phyloP scores from a whole-genome alignment of 306 rosid species.

The Carpinus fangiana region DNA sequence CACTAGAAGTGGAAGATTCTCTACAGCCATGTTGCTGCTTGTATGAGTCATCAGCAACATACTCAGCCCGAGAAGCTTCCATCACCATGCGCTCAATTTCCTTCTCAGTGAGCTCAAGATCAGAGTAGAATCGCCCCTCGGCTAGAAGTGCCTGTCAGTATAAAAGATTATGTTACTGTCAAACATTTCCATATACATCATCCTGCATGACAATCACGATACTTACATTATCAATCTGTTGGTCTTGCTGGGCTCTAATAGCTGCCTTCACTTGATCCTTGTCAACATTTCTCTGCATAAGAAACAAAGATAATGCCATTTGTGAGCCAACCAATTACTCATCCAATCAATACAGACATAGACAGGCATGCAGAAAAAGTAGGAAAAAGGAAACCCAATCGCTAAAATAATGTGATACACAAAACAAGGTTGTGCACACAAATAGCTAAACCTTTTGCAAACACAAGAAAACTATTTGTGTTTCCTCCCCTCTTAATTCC shows the following conservation, averaged over 20 bases:
- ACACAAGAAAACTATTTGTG: background rate
- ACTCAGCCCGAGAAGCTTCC: constrained; percentile 87
- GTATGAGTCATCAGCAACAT: constrained; percentile 52
- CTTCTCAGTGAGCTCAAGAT: constrained; percentile 94
- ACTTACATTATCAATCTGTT: constrained; percentile 87
- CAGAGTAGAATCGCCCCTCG: constrained; percentile 94
- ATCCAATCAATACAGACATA: background rate
- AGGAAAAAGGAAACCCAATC: background rate
- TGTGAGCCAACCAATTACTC: constrained; percentile 13
- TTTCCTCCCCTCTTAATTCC: background rate
- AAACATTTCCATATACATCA: constrained; percentile 2
- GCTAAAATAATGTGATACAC: background rate
- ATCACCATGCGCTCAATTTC: constrained; percentile 91
- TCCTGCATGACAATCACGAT: constrained; percentile 7
- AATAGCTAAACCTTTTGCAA: background rate
- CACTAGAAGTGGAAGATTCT: constrained; percentile 76
- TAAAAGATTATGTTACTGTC: background rate
- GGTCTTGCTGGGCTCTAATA: constrained; percentile 86
- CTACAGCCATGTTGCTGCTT: constrained; percentile 56
- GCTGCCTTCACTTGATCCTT: constrained; percentile 96
- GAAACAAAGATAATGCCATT: constrained; percentile 26
- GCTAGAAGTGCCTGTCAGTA: constrained; percentile 84
- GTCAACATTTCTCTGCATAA: constrained; percentile 79
- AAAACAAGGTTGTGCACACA: background rate
- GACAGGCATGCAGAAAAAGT: background rate